Percentiles rank a stretch among this genome's conserved stretches.
Conservation (phyloP, 805 yeast genomes). For the Zygosaccharomyces siamensis region DNA sequence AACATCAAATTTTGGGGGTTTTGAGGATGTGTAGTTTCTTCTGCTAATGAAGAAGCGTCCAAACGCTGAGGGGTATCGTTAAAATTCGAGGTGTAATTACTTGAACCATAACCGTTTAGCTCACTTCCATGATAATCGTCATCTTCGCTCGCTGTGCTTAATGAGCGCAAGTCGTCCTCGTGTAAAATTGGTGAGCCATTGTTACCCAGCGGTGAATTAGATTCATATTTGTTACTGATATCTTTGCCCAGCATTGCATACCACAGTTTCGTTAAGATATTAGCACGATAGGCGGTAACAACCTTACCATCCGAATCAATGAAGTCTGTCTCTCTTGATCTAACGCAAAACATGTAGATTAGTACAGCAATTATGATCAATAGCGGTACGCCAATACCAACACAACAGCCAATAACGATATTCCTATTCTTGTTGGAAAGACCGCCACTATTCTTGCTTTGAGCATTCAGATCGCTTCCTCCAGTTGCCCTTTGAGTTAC, state of each 20-base stretch:
- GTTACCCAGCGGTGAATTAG: slow-evolving; percentile 21
- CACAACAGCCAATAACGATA: slow-evolving; percentile 62
- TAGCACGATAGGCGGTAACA: slow-evolving; percentile 34
- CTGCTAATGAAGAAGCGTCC: slow-evolving; percentile 3
- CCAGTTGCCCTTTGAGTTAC: slow-evolving; percentile 29
- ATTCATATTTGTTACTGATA: slow-evolving; percentile 21
- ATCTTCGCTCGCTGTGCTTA: slow-evolving; percentile 9
- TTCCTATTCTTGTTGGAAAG: slow-evolving; percentile 46
- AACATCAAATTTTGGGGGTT: slow-evolving; percentile 12
- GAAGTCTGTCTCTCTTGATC: slow-evolving; percentile 31
- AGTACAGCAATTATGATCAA: slow-evolving; percentile 29
- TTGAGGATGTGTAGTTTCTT: slow-evolving; percentile 1
- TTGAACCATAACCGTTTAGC: slow-evolving; percentile 9
- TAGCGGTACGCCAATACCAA: slow-evolving; percentile 66
- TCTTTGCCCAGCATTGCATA: slow-evolving; percentile 29
- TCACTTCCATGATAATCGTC: slow-evolving; percentile 10
- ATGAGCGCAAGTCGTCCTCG: slow-evolving; percentile 8
- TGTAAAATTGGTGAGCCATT: slow-evolving; percentile 9
- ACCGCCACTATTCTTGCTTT: slow-evolving; percentile 31
- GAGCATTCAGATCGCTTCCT: slow-evolving; percentile 20
- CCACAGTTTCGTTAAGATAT: slow-evolving; percentile 32
- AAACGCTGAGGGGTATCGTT: slow-evolving; percentile 3
- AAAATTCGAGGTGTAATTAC: slow-evolving; percentile 9
- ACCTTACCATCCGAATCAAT: slow-evolving; percentile 37
- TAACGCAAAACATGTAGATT: slow-evolving; percentile 30